Conservation (phyloP, 2,329 filamentous ascomycete species). For the Magnaporthiopsis rhizophila region DNA sequence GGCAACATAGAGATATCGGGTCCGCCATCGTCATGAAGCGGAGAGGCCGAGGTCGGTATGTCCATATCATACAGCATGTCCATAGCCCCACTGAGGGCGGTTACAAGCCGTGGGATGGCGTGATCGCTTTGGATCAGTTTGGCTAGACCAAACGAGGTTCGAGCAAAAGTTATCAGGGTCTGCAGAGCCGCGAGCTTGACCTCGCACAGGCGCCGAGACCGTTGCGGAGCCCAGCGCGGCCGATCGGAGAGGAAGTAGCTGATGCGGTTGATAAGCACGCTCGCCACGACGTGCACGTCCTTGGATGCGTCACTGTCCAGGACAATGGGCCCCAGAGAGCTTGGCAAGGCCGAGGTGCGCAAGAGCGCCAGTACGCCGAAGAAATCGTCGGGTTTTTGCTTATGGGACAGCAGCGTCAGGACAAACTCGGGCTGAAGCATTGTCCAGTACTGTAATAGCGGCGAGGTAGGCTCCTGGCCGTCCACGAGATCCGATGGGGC, state of each 20-base stretch:
- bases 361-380: constrained; percentile 57
- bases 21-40: not conserved
- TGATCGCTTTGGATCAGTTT: constrained; percentile 61
- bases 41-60: constrained; percentile 23
- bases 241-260: constrained; percentile 54
- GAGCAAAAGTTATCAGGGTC: constrained; percentile 52
- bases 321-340: constrained; percentile 59
- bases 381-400: constrained; percentile 57
- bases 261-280: constrained; percentile 51
- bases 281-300: constrained; percentile 34
- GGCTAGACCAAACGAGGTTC: constrained; percentile 52
- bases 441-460: constrained; percentile 53
- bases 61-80: constrained; percentile 63
- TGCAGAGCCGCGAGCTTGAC: constrained; percentile 40
- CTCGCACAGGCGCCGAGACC: constrained; percentile 28
- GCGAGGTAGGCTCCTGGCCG: not conserved
- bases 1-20: not conserved
- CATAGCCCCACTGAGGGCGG: constrained; percentile 55
- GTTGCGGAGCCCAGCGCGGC: constrained; percentile 31
- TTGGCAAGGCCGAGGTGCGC: constrained; percentile 53
- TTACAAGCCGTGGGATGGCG: constrained; percentile 67
- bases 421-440: constrained; percentile 59
- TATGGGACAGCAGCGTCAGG: constrained; percentile 57
- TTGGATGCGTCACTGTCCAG: constrained; percentile 26
- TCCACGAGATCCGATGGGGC: constrained; percentile 20